Percentiles rank a stretch among this genome's conserved stretches.
Evolutionary conservation across 495 filamentous ascomycete genomes (phyloP).

Genomic region (Aspergillus biplanus): DNA sequence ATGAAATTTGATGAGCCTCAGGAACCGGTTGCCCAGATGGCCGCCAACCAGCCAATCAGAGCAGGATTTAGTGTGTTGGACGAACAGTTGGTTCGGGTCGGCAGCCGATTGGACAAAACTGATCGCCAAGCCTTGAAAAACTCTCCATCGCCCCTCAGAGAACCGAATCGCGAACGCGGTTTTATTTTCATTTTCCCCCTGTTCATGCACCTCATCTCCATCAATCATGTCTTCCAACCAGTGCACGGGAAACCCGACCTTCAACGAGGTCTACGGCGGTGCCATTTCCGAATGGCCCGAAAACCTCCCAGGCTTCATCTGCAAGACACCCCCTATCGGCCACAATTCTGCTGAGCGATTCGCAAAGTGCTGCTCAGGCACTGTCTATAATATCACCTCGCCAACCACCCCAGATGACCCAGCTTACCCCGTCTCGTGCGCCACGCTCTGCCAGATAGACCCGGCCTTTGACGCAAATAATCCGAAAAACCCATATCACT

Average conservation of each 20-base stretch:
- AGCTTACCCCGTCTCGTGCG: constrained; percentile 2
- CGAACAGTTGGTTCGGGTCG: too few species aligned
- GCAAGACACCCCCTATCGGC: not conserved
- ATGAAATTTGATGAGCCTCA: not conserved
- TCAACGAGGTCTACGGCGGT: not conserved
- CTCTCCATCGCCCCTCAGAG: too few species aligned
- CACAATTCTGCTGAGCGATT: not conserved
- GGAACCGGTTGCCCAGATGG: too few species aligned
- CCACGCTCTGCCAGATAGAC: not conserved
- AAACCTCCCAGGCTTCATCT: not conserved
- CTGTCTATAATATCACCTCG: not conserved
- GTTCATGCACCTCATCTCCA: not conserved
- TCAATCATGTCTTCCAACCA: not conserved
- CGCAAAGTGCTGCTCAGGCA: not conserved
- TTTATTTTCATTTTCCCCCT: not conserved
- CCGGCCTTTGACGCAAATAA: not conserved
- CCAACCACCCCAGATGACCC: constrained; percentile 1
- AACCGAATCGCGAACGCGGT: too few species aligned
- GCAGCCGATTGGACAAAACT: too few species aligned
- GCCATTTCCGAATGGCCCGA: constrained; percentile 4
- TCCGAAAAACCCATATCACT: not conserved
- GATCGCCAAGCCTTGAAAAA: too few species aligned
- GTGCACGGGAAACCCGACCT: not conserved
- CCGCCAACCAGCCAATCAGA: too few species aligned
- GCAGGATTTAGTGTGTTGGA: too few species aligned